Percentiles rank a stretch among this genome's conserved stretches.
Evolutionary conservation across 2,329 filamentous ascomycete species (phyloP).

Genomic region (Rugonectria rugulosa): DNA sequence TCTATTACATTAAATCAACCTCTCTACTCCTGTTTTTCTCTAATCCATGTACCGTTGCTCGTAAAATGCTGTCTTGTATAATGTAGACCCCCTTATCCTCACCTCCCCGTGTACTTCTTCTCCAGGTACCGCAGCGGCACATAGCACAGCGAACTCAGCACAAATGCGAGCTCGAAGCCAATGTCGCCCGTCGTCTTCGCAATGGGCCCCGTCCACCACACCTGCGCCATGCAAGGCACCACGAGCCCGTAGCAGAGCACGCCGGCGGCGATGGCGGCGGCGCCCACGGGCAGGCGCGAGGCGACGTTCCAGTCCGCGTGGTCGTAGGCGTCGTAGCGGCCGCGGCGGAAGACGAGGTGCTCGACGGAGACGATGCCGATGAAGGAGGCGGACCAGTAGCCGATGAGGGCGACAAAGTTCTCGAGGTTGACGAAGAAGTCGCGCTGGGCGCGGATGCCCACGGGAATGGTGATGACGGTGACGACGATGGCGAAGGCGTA

Average conservation of each 20-base stretch:
- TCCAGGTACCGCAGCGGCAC: slow-evolving; percentile 57
- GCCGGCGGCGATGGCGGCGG: slow-evolving; percentile 56
- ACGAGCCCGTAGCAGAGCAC: slow-evolving; percentile 58
- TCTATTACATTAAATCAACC: slow-evolving; percentile 11
- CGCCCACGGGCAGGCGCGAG: slow-evolving; percentile 52
- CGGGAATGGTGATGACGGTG: slow-evolving; percentile 66
- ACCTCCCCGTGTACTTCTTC: slow-evolving; percentile 44
- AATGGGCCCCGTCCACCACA: slow-evolving; percentile 68
- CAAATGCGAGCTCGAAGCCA: slow-evolving; percentile 70
- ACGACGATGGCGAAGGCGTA: slow-evolving; percentile 65
- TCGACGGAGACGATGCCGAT: slow-evolving; percentile 58
- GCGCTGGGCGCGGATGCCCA: slow-evolving; percentile 62
- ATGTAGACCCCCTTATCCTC: slow-evolving; percentile 5
- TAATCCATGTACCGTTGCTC: slow-evolving; percentile 11
- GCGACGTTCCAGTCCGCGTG: slow-evolving; percentile 57
- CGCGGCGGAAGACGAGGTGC: slow-evolving; percentile 56
- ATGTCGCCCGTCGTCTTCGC: slow-evolving; percentile 68
- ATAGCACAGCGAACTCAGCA: slow-evolving; percentile 56
- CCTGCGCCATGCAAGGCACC: slow-evolving; percentile 66
- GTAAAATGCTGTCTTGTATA: not conserved
- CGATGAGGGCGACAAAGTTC: slow-evolving; percentile 65
- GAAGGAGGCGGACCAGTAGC: slow-evolving; percentile 66
- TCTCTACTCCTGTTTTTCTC: not conserved
- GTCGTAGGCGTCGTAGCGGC: slow-evolving; percentile 55
- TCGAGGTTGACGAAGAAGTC: slow-evolving; percentile 65